phyloP scores from a whole-genome alignment of 139 green algal species.

The Yamagishiella unicocca region DNA sequence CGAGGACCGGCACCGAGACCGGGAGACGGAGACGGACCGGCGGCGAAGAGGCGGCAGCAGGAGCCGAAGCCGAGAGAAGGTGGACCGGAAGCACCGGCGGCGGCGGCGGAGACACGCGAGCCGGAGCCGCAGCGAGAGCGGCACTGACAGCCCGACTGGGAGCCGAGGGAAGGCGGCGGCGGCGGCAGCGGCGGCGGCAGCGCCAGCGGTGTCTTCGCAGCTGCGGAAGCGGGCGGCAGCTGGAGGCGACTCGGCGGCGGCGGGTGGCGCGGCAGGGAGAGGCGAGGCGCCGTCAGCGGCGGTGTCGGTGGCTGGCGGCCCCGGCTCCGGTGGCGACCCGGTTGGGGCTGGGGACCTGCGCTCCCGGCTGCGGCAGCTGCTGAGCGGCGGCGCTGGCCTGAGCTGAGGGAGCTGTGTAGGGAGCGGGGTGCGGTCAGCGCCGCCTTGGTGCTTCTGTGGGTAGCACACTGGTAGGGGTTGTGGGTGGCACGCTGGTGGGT shows the following conservation, averaged over 20 bases:
- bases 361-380: constrained; percentile 21
- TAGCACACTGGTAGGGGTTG: too few species aligned
- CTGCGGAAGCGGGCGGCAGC: too few species aligned
- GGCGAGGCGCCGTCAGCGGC: not conserved
- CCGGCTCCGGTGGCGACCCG: not conserved
- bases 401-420: too few species aligned
- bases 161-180: not conserved
- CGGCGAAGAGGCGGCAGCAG: not conserved
- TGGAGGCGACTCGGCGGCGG: not conserved
- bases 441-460: too few species aligned
- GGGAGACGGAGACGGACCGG: not conserved
- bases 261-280: not conserved
- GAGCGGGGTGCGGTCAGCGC: too few species aligned
- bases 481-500: too few species aligned
- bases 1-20: not conserved
- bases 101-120: not conserved
- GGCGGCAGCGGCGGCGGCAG: not conserved
- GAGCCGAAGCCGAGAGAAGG: not conserved
- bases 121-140: not conserved
- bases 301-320: not conserved
- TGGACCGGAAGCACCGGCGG: not conserved
- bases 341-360: not conserved
- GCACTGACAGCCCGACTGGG: not conserved
- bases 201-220: too few species aligned
- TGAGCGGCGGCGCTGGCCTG: not conserved